Evolutionary conservation across 805 yeast species (phyloP).

Genomic region (Vanderwaltozyma tropicalis): DNA sequence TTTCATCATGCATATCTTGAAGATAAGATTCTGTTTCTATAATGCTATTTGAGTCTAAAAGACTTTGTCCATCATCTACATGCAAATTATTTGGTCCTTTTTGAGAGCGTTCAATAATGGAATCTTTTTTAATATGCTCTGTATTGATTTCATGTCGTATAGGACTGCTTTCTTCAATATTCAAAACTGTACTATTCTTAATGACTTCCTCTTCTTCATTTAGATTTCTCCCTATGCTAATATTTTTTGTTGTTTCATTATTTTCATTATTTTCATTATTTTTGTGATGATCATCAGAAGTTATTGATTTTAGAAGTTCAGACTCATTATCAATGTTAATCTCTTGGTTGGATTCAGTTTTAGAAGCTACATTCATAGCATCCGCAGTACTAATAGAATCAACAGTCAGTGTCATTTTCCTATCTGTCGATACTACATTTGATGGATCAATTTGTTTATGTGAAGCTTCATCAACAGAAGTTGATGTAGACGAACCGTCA

Average conservation of each 20-base stretch:
- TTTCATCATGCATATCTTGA: conserved; percentile 29
- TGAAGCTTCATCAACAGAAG: conserved; percentile 11
- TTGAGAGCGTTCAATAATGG: background rate
- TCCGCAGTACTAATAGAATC: too few species aligned
- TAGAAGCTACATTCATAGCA: too few species aligned
- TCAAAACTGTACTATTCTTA: background rate
- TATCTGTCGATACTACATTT: background rate
- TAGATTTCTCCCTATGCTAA: background rate
- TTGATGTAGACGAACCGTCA: conserved; percentile 13
- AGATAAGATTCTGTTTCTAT: conserved; percentile 28
- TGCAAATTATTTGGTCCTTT: background rate
- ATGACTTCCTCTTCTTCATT: background rate
- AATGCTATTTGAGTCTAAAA: conserved; percentile 8
- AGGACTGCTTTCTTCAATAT: too few species aligned
- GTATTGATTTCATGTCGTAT: too few species aligned
- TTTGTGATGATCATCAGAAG: too few species aligned
- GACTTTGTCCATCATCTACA: background rate
- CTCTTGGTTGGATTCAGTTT: too few species aligned
- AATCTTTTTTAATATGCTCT: too few species aligned
- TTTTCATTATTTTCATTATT: too few species aligned
- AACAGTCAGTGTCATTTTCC: too few species aligned
- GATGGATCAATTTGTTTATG: background rate
- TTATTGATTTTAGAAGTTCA: too few species aligned
- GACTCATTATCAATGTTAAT: too few species aligned
- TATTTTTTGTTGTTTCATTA: too few species aligned